Evolutionary conservation across 306 rosid species (phyloP).

Genomic region (Castanospermum australe): DNA sequence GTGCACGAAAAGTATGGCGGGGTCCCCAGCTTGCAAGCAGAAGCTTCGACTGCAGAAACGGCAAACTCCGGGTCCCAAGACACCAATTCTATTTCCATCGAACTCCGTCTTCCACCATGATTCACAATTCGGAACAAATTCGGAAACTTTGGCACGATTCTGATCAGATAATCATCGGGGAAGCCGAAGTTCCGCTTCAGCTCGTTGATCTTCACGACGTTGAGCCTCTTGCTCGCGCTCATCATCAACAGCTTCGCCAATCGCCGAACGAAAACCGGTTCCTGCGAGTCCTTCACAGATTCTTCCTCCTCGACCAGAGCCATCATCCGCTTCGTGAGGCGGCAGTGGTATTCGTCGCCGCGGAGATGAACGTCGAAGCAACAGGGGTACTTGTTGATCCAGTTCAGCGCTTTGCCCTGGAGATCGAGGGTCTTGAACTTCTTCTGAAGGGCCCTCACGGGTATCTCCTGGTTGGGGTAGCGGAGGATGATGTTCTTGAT

Average conservation of each 20-base stretch:
- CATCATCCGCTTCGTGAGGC: constrained; percentile 69
- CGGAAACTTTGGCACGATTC: constrained; percentile 52
- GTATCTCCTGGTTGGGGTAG: constrained; percentile 58
- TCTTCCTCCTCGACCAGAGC: constrained; percentile 72
- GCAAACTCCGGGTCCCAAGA: constrained; percentile 75
- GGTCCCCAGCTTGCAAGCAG: constrained; percentile 37
- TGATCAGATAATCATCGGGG: constrained; percentile 72
- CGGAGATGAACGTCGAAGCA: constrained; percentile 62
- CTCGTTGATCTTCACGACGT: constrained; percentile 63
- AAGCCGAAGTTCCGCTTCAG: constrained; percentile 71
- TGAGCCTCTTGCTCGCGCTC: constrained; percentile 54
- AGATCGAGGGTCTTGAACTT: constrained; percentile 87
- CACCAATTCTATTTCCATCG: constrained; percentile 76
- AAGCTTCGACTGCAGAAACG: constrained; percentile 56
- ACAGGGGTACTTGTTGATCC: constrained; percentile 82
- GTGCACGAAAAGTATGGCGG: constrained; percentile 59
- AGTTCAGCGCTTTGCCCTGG: constrained; percentile 81
- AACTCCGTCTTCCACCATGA: constrained; percentile 54
- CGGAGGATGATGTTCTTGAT: constrained; percentile 78
- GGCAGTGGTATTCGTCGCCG: constrained; percentile 45
- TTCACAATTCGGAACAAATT: constrained; percentile 66
- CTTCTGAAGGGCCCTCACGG: constrained; percentile 64
- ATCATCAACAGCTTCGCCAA: constrained; percentile 75
- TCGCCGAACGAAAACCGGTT: constrained; percentile 43
- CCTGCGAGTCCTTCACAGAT: constrained; percentile 56